A percentile compares a stretch with the other conserved stretches of the same genome.
phyloP scores from a whole-genome alignment of 805 yeast species.

The Yamadazyma tumulicola region DNA sequence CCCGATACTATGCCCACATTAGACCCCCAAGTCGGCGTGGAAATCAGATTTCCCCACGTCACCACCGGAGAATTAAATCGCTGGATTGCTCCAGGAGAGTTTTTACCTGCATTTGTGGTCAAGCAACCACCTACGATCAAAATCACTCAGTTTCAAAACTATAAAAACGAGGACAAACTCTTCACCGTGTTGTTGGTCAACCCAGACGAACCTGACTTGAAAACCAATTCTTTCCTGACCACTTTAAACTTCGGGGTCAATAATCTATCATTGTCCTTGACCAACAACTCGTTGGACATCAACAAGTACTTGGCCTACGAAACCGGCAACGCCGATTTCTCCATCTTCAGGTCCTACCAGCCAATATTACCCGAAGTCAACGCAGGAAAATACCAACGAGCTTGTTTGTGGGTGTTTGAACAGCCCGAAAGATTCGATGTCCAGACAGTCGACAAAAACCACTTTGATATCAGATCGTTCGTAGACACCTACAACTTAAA shows the following conservation, averaged over 20 bases:
- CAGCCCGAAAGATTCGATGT: slow-evolving; percentile 39
- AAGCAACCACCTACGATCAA: slow-evolving; percentile 72
- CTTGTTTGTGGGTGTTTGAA: slow-evolving; percentile 86
- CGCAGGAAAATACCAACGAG: slow-evolving; percentile 68
- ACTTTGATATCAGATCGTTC: slow-evolving; percentile 72
- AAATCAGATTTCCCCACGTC: slow-evolving; percentile 70
- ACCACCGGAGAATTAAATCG: slow-evolving; percentile 49
- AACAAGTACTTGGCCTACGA: slow-evolving; percentile 25
- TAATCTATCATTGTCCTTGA: slow-evolving; percentile 59
- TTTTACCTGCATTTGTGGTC: slow-evolving; percentile 71
- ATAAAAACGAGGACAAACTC: slow-evolving; percentile 38
- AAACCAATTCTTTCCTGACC: slow-evolving; percentile 63
- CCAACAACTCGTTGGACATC: slow-evolving; percentile 54
- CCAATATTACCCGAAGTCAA: slow-evolving; percentile 93
- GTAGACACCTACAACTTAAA: slow-evolving; percentile 50
- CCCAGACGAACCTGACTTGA: slow-evolving; percentile 85
- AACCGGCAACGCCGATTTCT: slow-evolving; percentile 23
- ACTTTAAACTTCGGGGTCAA: slow-evolving; percentile 74
- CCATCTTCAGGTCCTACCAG: slow-evolving; percentile 51
- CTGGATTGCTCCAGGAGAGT: slow-evolving; percentile 77
- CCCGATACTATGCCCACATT: slow-evolving; percentile 94
- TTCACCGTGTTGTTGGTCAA: slow-evolving; percentile 82
- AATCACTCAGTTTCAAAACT: slow-evolving; percentile 64
- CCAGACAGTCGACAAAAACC: slow-evolving; percentile 5
- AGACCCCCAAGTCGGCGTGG: slow-evolving; percentile 73